Conservation (phyloP, 129 eudicot genomes). For the Lonicera japonica region DNA sequence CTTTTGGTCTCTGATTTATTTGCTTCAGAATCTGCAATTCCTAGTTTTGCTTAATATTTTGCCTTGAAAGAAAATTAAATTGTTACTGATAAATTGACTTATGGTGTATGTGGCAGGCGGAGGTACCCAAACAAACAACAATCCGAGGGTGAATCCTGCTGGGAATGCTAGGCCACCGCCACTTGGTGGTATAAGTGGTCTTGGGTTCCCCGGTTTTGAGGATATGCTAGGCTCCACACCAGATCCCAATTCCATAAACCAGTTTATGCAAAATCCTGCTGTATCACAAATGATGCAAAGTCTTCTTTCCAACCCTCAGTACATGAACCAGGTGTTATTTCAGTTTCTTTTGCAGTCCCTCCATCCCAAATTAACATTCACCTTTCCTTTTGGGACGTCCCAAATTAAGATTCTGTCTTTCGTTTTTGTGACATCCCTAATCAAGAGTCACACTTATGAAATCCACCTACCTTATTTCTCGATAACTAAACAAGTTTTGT, state of each 20-base stretch:
- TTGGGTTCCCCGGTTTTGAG: constrained; percentile 58
- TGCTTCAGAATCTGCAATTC: background rate
- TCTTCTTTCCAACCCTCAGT: constrained; percentile 80
- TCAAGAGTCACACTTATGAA: no score
- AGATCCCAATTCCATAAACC: constrained; percentile 55
- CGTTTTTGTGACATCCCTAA: no score
- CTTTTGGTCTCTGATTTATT: background rate
- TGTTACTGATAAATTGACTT: background rate
- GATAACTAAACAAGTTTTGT: no score
- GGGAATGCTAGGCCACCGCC: constrained; percentile 46
- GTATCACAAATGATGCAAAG: constrained; percentile 77
- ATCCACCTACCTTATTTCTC: no score
- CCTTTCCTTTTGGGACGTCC: no score
- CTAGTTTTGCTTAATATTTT: background rate
- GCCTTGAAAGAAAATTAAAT: background rate
- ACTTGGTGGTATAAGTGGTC: constrained; percentile 62
- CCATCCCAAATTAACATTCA: no score
- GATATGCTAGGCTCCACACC: constrained; percentile 48
- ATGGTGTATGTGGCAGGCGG: constrained; percentile 27
- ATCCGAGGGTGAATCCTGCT: constrained; percentile 39
- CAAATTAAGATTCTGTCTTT: no score
- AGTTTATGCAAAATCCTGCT: constrained; percentile 81
- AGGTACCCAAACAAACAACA: constrained; percentile 44
- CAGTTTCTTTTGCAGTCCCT: background rate
- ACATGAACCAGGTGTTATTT: constrained; percentile 67